Evolutionary conservation across 495 filamentous ascomycete genomes (phyloP).

Genomic region (Oidiodendron maius): DNA sequence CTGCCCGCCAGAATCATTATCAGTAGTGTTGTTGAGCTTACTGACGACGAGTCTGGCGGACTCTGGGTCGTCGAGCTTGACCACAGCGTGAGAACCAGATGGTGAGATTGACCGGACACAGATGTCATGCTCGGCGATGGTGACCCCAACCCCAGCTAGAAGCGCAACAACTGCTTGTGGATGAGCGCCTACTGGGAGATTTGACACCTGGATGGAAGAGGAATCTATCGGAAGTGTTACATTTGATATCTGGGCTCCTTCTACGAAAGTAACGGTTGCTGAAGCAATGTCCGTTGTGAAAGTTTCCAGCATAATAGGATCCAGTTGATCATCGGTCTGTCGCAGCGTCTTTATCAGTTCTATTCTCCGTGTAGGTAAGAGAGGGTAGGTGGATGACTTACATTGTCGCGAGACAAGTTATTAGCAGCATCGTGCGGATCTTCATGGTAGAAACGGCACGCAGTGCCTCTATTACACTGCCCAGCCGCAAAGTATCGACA

Average conservation of each 20-base stretch:
- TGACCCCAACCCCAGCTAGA: conserved; percentile 1
- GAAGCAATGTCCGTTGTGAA: conserved; percentile 1
- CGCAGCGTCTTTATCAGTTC: no score
- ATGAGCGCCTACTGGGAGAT: neutral
- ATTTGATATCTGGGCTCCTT: conserved; percentile 1
- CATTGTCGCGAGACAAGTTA: no score
- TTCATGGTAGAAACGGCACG: neutral
- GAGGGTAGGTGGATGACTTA: no score
- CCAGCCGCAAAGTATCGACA: neutral
- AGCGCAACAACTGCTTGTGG: neutral
- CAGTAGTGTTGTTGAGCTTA: neutral
- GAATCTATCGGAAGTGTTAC: conserved; percentile 8
- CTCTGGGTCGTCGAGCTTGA: neutral
- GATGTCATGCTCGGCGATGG: neutral
- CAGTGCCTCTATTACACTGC: neutral
- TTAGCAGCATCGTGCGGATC: no score
- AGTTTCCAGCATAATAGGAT: no score
- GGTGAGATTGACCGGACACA: neutral
- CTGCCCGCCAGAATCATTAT: neutral
- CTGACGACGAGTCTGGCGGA: conserved; percentile 1
- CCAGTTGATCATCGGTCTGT: no score
- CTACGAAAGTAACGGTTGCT: conserved; percentile 1
- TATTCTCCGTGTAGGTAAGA: no score
- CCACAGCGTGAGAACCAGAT: neutral
- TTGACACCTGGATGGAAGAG: conserved; percentile 4